These are phyloP conservation scores for Rhodofomes roseus DNA, from an alignment of 1,284 basidiomycete genomes.

Conservation along the genomic window DNA sequence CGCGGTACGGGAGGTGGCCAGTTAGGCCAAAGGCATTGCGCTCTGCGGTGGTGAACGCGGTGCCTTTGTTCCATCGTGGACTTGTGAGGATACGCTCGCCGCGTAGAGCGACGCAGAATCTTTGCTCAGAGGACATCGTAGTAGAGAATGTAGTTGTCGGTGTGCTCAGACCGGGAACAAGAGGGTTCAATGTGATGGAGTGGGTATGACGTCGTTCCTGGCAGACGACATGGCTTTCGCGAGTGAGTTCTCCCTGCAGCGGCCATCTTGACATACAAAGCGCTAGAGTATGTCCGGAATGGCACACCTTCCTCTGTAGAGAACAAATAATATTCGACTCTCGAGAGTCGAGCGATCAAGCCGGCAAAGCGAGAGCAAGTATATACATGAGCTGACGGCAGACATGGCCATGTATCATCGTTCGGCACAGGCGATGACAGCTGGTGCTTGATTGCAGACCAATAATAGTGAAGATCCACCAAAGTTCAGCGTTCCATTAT, in stretches of 20 bases:
- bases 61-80: constrained; percentile 72
- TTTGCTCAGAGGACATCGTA: neutral
- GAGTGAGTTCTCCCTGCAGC: neutral
- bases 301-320: too few species aligned
- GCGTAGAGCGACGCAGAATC: constrained; percentile 46
- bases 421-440: too few species aligned
- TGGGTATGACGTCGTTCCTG: neutral
- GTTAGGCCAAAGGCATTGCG: constrained; percentile 68
- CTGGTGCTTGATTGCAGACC: too few species aligned
- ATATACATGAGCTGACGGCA: too few species aligned
- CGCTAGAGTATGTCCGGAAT: too few species aligned
- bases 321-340: neutral
- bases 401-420: too few species aligned
- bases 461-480: too few species aligned
- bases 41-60: constrained; percentile 66
- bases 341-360: too few species aligned
- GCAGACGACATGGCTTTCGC: neutral
- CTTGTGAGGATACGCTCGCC: constrained; percentile 59
- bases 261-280: too few species aligned
- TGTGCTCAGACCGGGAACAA: neutral
- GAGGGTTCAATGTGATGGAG: neutral
- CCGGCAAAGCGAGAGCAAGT: too few species aligned
- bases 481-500: too few species aligned
- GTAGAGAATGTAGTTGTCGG: neutral
- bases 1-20: constrained; percentile 73